Conservation (phyloP, 768 basidiomycete species). For the Termitomyces sp. region DNA sequence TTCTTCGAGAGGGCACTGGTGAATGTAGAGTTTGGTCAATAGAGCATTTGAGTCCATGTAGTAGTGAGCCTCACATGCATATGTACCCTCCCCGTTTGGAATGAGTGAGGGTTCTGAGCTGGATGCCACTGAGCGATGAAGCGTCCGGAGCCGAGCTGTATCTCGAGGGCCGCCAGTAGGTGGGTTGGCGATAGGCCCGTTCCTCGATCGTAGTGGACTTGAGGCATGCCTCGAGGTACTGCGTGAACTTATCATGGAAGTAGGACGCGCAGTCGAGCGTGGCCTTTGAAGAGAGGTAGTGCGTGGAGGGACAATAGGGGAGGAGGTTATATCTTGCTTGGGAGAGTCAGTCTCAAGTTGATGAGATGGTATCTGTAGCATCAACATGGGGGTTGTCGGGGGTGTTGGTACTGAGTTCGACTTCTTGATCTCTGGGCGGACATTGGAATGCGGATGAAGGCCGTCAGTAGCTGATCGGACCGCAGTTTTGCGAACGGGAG, state of each 20-base stretch:
- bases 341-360: constrained; percentile 19
- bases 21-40: background rate
- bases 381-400: constrained; percentile 24
- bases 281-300: constrained; percentile 44
- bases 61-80: constrained; percentile 36
- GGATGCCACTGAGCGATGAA: constrained; percentile 70
- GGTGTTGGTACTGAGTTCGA: constrained; percentile 10
- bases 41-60: background rate
- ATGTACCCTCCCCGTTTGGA: constrained; percentile 46
- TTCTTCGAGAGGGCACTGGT: constrained; percentile 22
- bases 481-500: constrained; percentile 43
- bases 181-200: constrained; percentile 26
- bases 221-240: constrained; percentile 32
- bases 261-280: constrained; percentile 22
- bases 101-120: constrained; percentile 82
- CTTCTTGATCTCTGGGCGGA: constrained; percentile 19
- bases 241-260: constrained; percentile 25
- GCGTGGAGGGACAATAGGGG: constrained; percentile 46
- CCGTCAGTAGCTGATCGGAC: constrained; percentile 33
- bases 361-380: constrained; percentile 24
- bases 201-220: constrained; percentile 43
- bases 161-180: constrained; percentile 25
- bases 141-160: constrained; percentile 47
- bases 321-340: constrained; percentile 15
- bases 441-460: constrained; percentile 19